Base-by-base conservation (phyloP, 2,329 filamentous ascomycete species). In the Cordyceps cicadae region DNA sequence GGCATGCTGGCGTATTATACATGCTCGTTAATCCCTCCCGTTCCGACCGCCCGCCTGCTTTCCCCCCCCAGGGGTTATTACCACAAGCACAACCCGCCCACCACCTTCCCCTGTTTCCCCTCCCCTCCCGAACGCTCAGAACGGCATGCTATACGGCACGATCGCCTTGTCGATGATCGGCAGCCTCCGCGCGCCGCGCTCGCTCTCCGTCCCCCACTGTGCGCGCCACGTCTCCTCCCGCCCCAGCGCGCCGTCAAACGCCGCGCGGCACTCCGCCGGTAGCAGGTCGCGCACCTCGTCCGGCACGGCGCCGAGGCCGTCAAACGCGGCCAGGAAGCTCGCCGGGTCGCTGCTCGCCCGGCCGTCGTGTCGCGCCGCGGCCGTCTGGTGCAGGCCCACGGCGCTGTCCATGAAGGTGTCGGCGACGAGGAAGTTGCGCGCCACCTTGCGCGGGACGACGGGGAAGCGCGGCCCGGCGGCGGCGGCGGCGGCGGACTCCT, bases 221-320 rank as follows among this genome's bases (percentile, higher is more conserved):
- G 74, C 77, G 71, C 89, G 89, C 89, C 92, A 97, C 59, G 81
- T 75, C 63, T 75, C 72, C 72, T 96, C 90, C 59, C 81, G 79
- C 12, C 75, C 75, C 56, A 86, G 77, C 3, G 90, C 87, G 58
- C 82, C 77, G 55, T 91, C 79, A 64, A 96, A 92, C 0, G 89
- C 88, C 43, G 79, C 76, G 43, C 88, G 83, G 71, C 90, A 94
- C 64, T 90, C 86, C 1, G 81, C 73, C 1, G 87, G 88, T 62
- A 92, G 77, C 62, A 88, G 78, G 34, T 84, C 81, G 61, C 83
- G 77, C 64, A 91, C 79, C 11, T 90, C 87, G 54, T 85, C 80
- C 1, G 86, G 74, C 7, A 92, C 79, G 48, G 81, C 79, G n/a
- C 78, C 76, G 9, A 92, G 77, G 3, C 89, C 88, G 66, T 78